Conservation (phyloP, 306 rosid genomes). For the Cicer chorassanicum region DNA sequence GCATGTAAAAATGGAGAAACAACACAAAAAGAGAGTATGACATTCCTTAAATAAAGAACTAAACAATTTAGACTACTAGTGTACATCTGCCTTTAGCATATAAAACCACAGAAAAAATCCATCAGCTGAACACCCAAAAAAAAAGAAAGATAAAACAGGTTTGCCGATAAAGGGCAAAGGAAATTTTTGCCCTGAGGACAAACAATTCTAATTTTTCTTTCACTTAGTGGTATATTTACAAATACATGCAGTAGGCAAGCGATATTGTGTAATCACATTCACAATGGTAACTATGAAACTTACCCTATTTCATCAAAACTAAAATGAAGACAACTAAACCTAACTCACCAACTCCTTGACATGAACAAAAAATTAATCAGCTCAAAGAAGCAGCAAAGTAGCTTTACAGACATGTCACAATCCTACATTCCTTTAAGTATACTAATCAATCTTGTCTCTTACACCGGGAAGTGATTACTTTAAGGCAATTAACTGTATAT, state of each 20-base stretch:
- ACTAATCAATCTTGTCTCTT: slow-evolving; percentile 2
- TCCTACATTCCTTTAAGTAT: slow-evolving; percentile 1
- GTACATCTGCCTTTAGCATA: slow-evolving; percentile 12
- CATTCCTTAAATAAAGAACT: slow-evolving; percentile 13
- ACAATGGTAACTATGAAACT: slow-evolving; percentile 1
- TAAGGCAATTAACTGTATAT: not conserved
- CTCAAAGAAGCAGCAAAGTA: not conserved
- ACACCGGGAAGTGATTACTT: not conserved
- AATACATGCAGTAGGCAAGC: not conserved
- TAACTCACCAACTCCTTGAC: slow-evolving; percentile 8
- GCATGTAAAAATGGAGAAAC: not conserved
- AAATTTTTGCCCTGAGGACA: not conserved
- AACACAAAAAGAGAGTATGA: slow-evolving; percentile 2
- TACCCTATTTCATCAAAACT: not conserved
- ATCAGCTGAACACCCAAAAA: slow-evolving; percentile 18
- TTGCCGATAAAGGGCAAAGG: slow-evolving; percentile 7
- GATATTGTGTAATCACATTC: not conserved
- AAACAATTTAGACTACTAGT: slow-evolving; percentile 1
- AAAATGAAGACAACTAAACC: slow-evolving; percentile 3
- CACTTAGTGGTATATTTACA: not conserved
- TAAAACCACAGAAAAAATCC: slow-evolving; percentile 5
- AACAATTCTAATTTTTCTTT: not conserved
- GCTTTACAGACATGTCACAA: not conserved
- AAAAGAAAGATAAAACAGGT: slow-evolving; percentile 4
- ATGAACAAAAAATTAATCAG: not conserved